A percentile compares a stretch with the other conserved stretches of the same genome.
These are phyloP conservation scores for Leccinum ochraceum DNA, from an alignment of 768 basidiomycete species.

Conservation along the genomic window DNA sequence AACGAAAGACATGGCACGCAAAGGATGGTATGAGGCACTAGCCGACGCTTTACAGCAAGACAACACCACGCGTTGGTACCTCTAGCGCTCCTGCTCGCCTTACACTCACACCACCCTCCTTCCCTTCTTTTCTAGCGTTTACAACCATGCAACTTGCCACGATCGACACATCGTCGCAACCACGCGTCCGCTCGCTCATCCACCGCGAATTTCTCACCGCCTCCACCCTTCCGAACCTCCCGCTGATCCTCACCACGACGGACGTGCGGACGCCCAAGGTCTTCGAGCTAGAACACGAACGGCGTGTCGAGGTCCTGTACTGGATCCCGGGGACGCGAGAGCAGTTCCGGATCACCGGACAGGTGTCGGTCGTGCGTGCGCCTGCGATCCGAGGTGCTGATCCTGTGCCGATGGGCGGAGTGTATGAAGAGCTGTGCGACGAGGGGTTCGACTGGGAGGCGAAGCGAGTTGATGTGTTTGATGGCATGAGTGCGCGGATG, in stretches of 20 bases:
- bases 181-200: constrained; percentile 66
- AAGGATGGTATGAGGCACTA: constrained; percentile 52
- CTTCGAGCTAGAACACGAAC: constrained; percentile 49
- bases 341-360: constrained; percentile 73
- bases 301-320: constrained; percentile 62
- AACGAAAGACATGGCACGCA: constrained; percentile 6
- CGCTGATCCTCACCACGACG: constrained; percentile 67
- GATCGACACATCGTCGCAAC: constrained; percentile 30
- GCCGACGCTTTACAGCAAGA: constrained; percentile 40
- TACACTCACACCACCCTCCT: not conserved
- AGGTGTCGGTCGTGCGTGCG: constrained; percentile 53
- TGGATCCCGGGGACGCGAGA: constrained; percentile 68
- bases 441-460: constrained; percentile 58
- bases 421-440: constrained; percentile 35
- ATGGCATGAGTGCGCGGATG: constrained; percentile 58
- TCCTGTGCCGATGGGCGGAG: constrained; percentile 16
- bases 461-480: constrained; percentile 59
- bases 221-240: constrained; percentile 35
- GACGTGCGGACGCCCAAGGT: constrained; percentile 75
- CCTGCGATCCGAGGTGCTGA: not conserved
- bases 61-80: constrained; percentile 37
- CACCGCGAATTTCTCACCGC: constrained; percentile 60
- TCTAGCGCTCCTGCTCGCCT: not conserved
- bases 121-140: not conserved
- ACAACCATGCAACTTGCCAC: constrained; percentile 58